Conservation (phyloP, 805 yeast species). For the Lipomyces lipofer region DNA sequence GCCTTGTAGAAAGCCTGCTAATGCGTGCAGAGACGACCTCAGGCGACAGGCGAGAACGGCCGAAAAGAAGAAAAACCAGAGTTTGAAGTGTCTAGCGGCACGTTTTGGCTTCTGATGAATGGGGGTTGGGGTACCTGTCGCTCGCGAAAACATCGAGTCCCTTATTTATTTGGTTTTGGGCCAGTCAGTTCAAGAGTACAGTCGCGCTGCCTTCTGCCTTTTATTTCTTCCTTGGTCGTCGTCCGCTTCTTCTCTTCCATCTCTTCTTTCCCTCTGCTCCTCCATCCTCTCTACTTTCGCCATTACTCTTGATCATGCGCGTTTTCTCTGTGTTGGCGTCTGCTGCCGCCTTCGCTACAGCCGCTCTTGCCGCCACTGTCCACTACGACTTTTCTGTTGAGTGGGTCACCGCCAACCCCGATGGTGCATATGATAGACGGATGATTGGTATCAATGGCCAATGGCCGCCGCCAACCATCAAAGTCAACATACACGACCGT, state of each 20-base stretch:
- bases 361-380: conserved; percentile 34
- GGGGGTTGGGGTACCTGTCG: too few relatives aligned
- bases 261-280: neutral
- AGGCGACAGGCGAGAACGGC: neutral
- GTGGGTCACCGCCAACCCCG: conserved; percentile 53
- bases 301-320: neutral
- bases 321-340: conserved; percentile 4
- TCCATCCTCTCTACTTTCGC: neutral
- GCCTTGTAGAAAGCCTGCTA: too few relatives aligned
- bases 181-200: too few relatives aligned
- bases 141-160: too few relatives aligned
- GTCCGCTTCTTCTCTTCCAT: neutral
- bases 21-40: too few relatives aligned
- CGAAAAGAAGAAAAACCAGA: neutral
- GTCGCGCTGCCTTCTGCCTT: neutral
- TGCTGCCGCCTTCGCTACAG: conserved; percentile 17
- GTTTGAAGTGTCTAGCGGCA: neutral
- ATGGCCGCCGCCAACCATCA: conserved; percentile 81
- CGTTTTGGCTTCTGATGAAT: neutral
- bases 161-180: too few relatives aligned
- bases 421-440: conserved; percentile 50
- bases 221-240: neutral
- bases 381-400: conserved; percentile 44
- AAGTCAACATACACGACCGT: conserved; percentile 77
- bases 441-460: conserved; percentile 66